A percentile compares a stretch with the other conserved stretches of the same genome.
These are phyloP conservation scores for Naegleria lovaniensis DNA, from an alignment of 208 protist genomes.

Conservation along the genomic window DNA sequence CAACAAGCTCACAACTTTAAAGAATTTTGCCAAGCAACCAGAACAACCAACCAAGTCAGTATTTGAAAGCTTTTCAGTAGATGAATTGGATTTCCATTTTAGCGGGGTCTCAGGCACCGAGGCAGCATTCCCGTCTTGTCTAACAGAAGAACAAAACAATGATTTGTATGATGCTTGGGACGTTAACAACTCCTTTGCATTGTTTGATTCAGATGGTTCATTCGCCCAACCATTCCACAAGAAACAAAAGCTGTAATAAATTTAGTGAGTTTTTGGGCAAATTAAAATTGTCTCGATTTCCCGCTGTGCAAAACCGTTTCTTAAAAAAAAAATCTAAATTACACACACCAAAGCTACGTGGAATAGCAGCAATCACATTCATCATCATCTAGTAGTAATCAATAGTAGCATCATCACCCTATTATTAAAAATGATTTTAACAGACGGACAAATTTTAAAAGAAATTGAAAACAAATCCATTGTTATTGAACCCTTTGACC, in stretches of 20 bases:
- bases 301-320: too few relatives aligned
- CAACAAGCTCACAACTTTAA: not conserved
- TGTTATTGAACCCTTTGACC: not conserved
- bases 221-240: not conserved
- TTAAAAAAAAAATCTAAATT: too few relatives aligned
- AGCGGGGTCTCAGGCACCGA: not conserved
- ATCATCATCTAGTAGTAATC: too few relatives aligned
- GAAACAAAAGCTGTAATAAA: not conserved
- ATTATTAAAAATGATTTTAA: slow-evolving; percentile 7
- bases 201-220: not conserved
- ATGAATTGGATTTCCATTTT: not conserved
- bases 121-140: too few relatives aligned
- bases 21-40: not conserved
- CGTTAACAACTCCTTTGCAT: not conserved
- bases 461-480: not conserved
- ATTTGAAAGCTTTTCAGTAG: not conserved
- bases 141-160: not conserved
- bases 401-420: too few relatives aligned
- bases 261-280: too few relatives aligned
- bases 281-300: too few relatives aligned
- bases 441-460: slow-evolving; percentile 10
- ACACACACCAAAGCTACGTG: too few relatives aligned
- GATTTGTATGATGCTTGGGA: slow-evolving; percentile 3
- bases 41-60: not conserved
- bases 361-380: too few relatives aligned